Evolutionary conservation across 2,329 filamentous ascomycete genomes (phyloP).

Genomic region (Neoarthrinium moseri): DNA sequence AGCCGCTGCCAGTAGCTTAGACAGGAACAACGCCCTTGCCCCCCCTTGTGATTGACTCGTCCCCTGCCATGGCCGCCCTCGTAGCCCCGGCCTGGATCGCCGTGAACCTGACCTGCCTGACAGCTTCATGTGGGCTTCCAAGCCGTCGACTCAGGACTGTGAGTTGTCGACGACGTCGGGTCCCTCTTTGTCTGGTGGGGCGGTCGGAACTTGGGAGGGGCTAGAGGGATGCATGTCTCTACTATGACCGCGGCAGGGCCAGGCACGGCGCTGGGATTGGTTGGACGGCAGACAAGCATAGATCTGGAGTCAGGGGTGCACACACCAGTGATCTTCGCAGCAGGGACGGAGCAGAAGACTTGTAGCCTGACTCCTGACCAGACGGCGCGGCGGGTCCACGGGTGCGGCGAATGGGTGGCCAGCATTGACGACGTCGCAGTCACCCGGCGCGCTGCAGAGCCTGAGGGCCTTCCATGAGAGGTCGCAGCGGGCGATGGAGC

Average conservation of each 20-base stretch:
- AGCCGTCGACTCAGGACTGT: too few species aligned
- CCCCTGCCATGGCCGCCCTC: not conserved
- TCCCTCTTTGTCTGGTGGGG: not conserved
- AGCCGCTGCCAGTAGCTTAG: not conserved
- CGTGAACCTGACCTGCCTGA: too few species aligned
- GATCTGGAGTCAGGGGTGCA: too few species aligned
- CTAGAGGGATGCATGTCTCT: not conserved
- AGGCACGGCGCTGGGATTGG: not conserved
- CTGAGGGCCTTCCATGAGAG: not conserved
- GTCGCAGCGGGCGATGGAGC: too few species aligned
- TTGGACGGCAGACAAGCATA: too few species aligned
- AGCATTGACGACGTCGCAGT: conserved; percentile 1
- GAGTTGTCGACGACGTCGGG: not conserved
- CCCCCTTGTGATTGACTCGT: not conserved
- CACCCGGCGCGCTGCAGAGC: not conserved
- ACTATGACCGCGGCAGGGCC: not conserved
- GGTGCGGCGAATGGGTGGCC: conserved; percentile 6
- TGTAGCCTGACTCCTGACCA: too few species aligned
- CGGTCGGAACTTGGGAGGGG: not conserved
- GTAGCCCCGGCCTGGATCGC: not conserved
- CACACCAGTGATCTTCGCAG: too few species aligned
- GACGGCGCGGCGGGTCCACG: too few species aligned
- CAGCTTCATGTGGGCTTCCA: too few species aligned
- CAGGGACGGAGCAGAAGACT: too few species aligned
- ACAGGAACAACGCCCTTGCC: not conserved